These are phyloP conservation scores for Mycogone perniciosa DNA, from an alignment of 2,329 filamentous ascomycete genomes.

Conservation along the genomic window DNA sequence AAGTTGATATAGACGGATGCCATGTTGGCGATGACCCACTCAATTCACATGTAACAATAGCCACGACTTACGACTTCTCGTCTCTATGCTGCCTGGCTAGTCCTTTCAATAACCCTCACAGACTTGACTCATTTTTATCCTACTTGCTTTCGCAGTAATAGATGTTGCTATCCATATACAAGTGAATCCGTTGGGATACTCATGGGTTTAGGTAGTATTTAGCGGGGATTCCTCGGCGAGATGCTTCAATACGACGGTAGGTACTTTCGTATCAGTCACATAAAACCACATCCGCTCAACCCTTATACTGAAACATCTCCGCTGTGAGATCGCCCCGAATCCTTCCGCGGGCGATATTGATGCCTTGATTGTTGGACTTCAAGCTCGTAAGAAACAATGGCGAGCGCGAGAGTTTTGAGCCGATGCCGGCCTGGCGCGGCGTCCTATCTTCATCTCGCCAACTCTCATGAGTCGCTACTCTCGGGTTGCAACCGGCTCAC, in stretches of 20 bases:
- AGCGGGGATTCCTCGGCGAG: background rate
- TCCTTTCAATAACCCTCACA: no score
- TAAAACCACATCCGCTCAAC: no score
- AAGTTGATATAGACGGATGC: slow-evolving; percentile 7
- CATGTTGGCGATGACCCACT: slow-evolving; percentile 11
- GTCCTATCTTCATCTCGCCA: background rate
- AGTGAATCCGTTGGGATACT: background rate
- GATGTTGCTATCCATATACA: background rate
- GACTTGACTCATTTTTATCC: no score
- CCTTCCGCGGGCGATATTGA: background rate
- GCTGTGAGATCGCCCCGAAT: no score
- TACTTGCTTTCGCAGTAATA: no score
- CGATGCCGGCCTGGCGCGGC: slow-evolving; percentile 3
- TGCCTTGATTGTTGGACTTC: background rate
- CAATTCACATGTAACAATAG: slow-evolving; percentile 9
- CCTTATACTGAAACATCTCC: no score
- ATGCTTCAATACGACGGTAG: background rate
- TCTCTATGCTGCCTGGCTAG: background rate
- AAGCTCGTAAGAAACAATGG: background rate
- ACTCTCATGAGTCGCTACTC: background rate
- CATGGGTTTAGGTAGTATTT: background rate
- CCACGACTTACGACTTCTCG: no score
- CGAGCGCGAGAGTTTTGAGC: slow-evolving; percentile 4
- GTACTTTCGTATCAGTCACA: background rate
- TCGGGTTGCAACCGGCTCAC: background rate